Percentiles rank a stretch among this genome's conserved stretches.
phyloP scores from a whole-genome alignment of 148 eudicot genomes.

The Diospyros lotus region DNA sequence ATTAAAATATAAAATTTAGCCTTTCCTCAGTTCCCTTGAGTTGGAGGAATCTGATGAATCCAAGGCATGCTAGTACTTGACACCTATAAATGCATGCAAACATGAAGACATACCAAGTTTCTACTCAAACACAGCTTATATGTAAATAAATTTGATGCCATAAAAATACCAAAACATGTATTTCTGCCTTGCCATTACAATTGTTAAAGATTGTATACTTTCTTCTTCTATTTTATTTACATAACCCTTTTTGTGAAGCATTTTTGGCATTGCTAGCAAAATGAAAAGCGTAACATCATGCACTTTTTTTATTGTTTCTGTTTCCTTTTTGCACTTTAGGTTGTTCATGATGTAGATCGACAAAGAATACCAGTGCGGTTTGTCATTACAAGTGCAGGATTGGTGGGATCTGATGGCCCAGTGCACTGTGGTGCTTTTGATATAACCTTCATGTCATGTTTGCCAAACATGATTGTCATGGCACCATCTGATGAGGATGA shows the following conservation, averaged over 20 bases:
- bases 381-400: conserved; percentile 75
- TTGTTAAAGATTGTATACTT: not conserved
- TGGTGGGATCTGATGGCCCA: conserved; percentile 82
- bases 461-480: conserved; percentile 97
- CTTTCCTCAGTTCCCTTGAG: not conserved
- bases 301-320: not conserved
- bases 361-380: conserved; percentile 87
- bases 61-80: not conserved
- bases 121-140: not conserved
- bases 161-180: not conserved
- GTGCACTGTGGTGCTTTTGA: conserved; percentile 74
- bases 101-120: not conserved
- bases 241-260: not conserved
- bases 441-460: conserved; percentile 85
- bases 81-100: not conserved
- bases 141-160: not conserved
- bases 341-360: conserved; percentile 86
- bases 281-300: not conserved
- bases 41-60: not conserved
- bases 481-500: conserved; percentile 93
- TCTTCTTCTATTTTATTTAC: not conserved
- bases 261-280: not conserved
- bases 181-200: not conserved
- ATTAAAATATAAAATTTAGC: not conserved
- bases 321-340: conserved; percentile 26